Base-by-base conservation (phyloP, 129 eudicot genomes). In the Ambrosia trifida region DNA sequence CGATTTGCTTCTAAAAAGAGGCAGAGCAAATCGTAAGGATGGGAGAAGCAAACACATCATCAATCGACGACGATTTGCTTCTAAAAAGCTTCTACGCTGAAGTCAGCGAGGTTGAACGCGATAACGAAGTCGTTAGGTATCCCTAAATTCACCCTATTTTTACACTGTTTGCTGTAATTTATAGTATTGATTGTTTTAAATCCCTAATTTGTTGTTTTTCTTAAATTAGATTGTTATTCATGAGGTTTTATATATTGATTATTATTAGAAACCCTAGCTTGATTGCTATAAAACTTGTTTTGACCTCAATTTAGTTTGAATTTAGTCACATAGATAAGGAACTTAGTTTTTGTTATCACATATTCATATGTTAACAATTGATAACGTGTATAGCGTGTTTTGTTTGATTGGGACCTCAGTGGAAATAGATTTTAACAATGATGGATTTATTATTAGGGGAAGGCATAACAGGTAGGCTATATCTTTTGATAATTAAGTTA, bases 101-200 rank as follows among this genome's bases (percentile, higher is more conserved):
- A 81, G 93, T 95, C 47, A 81, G 99, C 82, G 97, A 90, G 78
- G 97, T 86, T 86, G 99, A 90, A 73, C 90, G 99, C 62, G 99
- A 95, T 47, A 95, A 95, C 75, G 99, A 95, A 88, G 99, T 95
- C 72, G 32, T 28, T 67, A 90, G 99, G 98, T 94, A 65, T 53
- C 35, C n/a, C 0, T 44, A 47, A 40, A 40, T 52, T 30, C 28
- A 13, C 49, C 65, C 24, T 24, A 13, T 11, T 28, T 28, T 4
- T 63, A 17, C 45, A 5, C 62, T 3, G 40, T 2, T 64, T 41
- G 24, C 5, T 64, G 20, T 20, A 10, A 14, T 45, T 18, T 44
- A 2, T 44, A 41, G 38, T 45, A 24, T 20, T 56, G 18, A 47
- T 19, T 68, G 49, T 45, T 45, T 33, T 58, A 13, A 56, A 44